Conservation (phyloP, 2,329 filamentous ascomycete species). For the Emmonsia crescens region DNA sequence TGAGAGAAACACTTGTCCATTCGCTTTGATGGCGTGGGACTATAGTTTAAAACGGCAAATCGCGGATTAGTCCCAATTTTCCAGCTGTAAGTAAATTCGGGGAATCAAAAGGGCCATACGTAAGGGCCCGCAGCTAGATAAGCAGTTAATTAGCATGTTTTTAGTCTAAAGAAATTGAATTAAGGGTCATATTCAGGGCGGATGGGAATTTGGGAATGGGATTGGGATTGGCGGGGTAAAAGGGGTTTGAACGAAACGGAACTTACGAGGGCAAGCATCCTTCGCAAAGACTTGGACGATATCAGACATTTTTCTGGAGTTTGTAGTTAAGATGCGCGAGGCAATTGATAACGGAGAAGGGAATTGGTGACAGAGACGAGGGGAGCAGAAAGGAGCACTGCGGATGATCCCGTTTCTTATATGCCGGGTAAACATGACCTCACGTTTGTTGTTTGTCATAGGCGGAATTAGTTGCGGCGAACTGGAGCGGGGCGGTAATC, state of each 20-base stretch:
- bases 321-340: not conserved
- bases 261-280: constrained; percentile 38
- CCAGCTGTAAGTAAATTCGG: constrained; percentile 2
- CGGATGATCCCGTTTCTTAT: not conserved
- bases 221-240: too few species aligned
- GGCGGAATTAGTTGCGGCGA: not conserved
- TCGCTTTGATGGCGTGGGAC: constrained; percentile 55
- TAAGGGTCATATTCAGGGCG: not conserved
- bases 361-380: not conserved
- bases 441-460: not conserved
- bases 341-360: not conserved
- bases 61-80: not conserved
- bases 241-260: not conserved
- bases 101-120: constrained; percentile 22
- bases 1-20: constrained; percentile 58
- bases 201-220: not conserved
- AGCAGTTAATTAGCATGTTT: not conserved
- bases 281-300: constrained; percentile 31
- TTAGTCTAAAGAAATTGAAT: not conserved
- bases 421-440: not conserved
- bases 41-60: constrained; percentile 13
- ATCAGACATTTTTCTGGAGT: constrained; percentile 26
- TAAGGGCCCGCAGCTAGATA: constrained; percentile 27
- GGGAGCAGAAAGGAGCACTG: not conserved
- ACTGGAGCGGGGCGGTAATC: not conserved